These are phyloP conservation scores for Leccinum laetum DNA, from an alignment of 1,284 basidiomycete species.

Conservation along the genomic window DNA sequence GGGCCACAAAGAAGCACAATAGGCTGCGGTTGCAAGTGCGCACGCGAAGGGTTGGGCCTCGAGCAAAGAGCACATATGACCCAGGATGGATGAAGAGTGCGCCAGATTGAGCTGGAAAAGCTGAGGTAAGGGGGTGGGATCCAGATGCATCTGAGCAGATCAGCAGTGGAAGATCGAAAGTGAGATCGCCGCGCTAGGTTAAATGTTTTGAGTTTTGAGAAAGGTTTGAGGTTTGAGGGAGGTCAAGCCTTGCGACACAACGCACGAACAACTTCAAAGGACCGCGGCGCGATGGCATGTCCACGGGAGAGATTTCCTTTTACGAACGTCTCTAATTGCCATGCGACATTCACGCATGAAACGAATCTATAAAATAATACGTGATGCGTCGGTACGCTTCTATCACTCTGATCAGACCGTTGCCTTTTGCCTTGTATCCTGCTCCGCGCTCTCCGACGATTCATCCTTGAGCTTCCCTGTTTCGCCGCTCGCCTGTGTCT, in stretches of 20 bases:
- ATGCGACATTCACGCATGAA: constrained; percentile 3
- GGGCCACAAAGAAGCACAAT: constrained; percentile 29
- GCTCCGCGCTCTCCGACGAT: constrained; percentile 33
- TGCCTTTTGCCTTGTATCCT: constrained; percentile 39
- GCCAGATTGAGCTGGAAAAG: not conserved
- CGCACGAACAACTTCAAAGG: not conserved
- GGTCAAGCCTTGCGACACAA: constrained; percentile 1
- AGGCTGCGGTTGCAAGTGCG: constrained; percentile 9
- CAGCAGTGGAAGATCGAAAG: constrained; percentile 22
- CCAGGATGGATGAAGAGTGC: constrained; percentile 6
- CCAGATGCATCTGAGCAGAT: constrained; percentile 7
- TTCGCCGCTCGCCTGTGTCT: constrained; percentile 16
- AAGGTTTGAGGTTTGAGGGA: not conserved
- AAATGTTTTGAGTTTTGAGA: constrained; percentile 23
- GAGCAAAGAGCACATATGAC: constrained; percentile 11
- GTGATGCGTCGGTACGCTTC: constrained; percentile 29
- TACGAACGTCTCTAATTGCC: not conserved
- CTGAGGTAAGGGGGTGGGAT: not conserved
- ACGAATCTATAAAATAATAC: constrained; percentile 19
- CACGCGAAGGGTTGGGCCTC: constrained; percentile 5
- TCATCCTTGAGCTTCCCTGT: constrained; percentile 21
- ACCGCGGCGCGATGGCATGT: constrained; percentile 20
- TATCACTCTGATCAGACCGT: constrained; percentile 39
- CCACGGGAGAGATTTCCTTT: constrained; percentile 21
- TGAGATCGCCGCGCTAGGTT: constrained; percentile 30